Conservation (phyloP, 2,329 filamentous ascomycete genomes). For the Fusarium lyarnte region DNA sequence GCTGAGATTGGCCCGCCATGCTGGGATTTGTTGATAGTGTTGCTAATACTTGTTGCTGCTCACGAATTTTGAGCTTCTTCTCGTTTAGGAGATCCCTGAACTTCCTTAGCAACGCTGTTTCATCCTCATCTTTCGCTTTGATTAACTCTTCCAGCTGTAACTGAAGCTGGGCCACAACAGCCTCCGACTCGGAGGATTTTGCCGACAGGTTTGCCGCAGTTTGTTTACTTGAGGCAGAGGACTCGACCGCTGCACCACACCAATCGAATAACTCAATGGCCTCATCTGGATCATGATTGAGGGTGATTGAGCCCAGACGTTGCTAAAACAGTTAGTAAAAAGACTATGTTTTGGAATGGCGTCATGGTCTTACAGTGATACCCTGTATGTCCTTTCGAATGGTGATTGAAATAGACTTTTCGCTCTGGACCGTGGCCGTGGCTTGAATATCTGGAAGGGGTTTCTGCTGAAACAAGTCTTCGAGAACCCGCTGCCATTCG, state of each 20-base stretch:
- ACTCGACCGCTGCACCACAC: conserved; percentile 68
- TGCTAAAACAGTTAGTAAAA: conserved; percentile 58
- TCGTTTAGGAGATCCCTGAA: conserved; percentile 77
- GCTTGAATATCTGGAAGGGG: conserved; percentile 65
- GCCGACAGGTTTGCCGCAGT: conserved; percentile 55
- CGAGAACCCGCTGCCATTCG: conserved; percentile 75
- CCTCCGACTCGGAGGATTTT: conserved; percentile 60
- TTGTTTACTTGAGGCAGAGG: conserved; percentile 56
- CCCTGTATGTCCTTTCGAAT: conserved; percentile 73
- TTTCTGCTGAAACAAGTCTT: conserved; percentile 63
- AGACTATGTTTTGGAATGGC: conserved; percentile 18
- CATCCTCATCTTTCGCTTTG: conserved; percentile 71
- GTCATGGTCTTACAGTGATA: conserved; percentile 66
- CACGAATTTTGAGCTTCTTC: conserved; percentile 82
- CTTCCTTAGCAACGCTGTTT: conserved; percentile 73
- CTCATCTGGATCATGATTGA: conserved; percentile 65
- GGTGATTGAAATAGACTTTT: conserved; percentile 65
- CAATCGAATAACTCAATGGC: conserved; percentile 75
- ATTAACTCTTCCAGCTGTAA: conserved; percentile 73
- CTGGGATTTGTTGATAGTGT: conserved; percentile 54
- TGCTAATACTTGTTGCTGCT: conserved; percentile 72
- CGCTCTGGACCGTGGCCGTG: conserved; percentile 66
- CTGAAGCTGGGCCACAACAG: conserved; percentile 66
- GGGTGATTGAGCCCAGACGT: conserved; percentile 72
- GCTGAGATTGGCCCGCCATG: conserved; percentile 44